These are phyloP conservation scores for Cynanchum wilfordii DNA, from an alignment of 257 asterid species.

Conservation along the genomic window DNA sequence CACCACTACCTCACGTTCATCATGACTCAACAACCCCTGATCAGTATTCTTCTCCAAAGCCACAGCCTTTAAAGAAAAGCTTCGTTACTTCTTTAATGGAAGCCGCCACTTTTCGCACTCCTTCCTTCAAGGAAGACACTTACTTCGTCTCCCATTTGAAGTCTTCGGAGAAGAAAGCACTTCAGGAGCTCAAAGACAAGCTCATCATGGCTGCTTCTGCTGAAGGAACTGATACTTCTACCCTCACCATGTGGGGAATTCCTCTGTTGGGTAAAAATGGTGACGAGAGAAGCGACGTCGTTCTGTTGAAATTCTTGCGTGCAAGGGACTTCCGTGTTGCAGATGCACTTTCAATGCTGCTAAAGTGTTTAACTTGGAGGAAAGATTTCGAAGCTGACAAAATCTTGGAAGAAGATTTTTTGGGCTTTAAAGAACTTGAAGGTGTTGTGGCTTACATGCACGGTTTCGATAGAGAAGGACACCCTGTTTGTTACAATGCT, in stretches of 20 bases:
- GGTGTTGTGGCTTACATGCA: slow-evolving; percentile 78
- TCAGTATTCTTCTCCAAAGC: slow-evolving; percentile 27
- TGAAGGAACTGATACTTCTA: slow-evolving; percentile 24
- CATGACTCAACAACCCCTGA: slow-evolving; percentile 13
- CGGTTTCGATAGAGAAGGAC: slow-evolving; percentile 52
- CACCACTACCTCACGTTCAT: slow-evolving; percentile 27
- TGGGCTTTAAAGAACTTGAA: slow-evolving; percentile 81
- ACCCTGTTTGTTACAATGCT: slow-evolving; percentile 87
- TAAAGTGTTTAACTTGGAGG: slow-evolving; percentile 59
- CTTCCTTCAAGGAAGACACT: slow-evolving; percentile 81
- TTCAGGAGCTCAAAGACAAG: slow-evolving; percentile 53
- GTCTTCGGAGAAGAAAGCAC: slow-evolving; percentile 56
- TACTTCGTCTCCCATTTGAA: slow-evolving; percentile 67
- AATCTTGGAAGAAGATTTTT: slow-evolving; percentile 56
- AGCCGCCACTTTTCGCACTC: slow-evolving; percentile 52
- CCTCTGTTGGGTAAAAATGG: slow-evolving; percentile 30
- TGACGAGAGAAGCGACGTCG: slow-evolving; percentile 64
- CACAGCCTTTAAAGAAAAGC: slow-evolving; percentile 39
- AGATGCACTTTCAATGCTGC: slow-evolving; percentile 59
- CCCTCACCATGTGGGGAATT: slow-evolving; percentile 61
- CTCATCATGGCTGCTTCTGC: slow-evolving; percentile 29
- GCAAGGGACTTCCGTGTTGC: slow-evolving; percentile 72
- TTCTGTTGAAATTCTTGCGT: slow-evolving; percentile 77
- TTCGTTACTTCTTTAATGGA: slow-evolving; percentile 50
- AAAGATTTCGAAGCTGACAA: slow-evolving; percentile 57